Evolutionary conservation across 2,329 filamentous ascomycete genomes (phyloP).

Genomic region (Esteya vermicola): DNA sequence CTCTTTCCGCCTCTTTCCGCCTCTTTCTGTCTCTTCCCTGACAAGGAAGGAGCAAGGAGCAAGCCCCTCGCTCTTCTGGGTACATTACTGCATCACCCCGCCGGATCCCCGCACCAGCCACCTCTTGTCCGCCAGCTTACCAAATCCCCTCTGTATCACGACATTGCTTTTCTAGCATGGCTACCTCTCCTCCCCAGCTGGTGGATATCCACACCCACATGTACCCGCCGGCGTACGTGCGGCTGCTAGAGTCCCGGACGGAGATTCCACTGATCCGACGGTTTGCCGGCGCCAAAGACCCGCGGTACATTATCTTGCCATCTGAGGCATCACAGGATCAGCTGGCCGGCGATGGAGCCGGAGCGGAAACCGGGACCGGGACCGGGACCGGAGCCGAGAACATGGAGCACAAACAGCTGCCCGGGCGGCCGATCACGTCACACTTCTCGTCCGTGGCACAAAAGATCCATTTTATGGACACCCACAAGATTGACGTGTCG

Average conservation of each 20-base stretch:
- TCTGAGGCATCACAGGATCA: conserved; percentile 19
- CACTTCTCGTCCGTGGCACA: conserved; percentile 70
- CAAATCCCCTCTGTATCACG: too few relatives aligned
- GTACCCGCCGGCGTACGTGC: conserved; percentile 50
- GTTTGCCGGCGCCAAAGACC: conserved; percentile 36
- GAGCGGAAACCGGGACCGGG: too few relatives aligned
- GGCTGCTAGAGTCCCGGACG: conserved; percentile 41
- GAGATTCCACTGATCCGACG: conserved; percentile 58
- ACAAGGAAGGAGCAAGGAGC: too few relatives aligned
- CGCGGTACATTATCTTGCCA: conserved; percentile 51
- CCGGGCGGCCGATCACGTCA: conserved; percentile 68
- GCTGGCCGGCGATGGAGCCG: conserved; percentile 35
- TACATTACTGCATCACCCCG: too few relatives aligned
- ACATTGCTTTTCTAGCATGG: neutral
- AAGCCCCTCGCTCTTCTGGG: too few relatives aligned
- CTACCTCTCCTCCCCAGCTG: conserved; percentile 19
- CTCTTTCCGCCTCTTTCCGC: too few relatives aligned
- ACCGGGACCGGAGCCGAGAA: too few relatives aligned
- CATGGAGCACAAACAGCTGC: conserved; percentile 23
- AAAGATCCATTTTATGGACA: conserved; percentile 81
- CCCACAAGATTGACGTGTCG: conserved; percentile 66
- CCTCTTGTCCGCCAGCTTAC: too few relatives aligned
- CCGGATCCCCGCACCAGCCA: too few relatives aligned
- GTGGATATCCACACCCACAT: conserved; percentile 59
- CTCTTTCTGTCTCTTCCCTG: too few relatives aligned